Conservation (phyloP, 129 eudicot genomes). For the Saposhnikovia divaricata region DNA sequence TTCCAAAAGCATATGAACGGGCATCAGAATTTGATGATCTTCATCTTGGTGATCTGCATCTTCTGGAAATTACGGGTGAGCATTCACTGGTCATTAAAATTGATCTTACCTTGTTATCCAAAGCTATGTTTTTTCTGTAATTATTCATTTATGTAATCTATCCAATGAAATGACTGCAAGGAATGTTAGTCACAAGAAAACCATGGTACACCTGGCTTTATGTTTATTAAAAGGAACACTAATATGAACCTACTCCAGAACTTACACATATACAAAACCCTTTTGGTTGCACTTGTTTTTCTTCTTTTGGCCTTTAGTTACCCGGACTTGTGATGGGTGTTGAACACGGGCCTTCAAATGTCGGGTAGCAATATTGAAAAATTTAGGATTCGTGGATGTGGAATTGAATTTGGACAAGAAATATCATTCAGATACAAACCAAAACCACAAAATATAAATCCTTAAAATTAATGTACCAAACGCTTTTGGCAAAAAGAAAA, state of each 20-base stretch:
- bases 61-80: constrained; percentile 61
- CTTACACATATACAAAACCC: neutral
- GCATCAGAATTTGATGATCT: constrained; percentile 90
- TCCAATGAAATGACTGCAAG: neutral
- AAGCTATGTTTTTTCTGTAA: neutral
- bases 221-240: neutral
- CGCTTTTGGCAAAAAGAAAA: neutral
- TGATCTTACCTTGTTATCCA: neutral
- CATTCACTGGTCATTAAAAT: neutral
- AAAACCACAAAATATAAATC: neutral
- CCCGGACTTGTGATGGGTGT: neutral
- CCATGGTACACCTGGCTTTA: neutral
- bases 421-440: neutral
- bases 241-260: neutral
- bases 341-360: neutral
- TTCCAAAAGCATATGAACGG: constrained; percentile 66
- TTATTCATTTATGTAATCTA: neutral
- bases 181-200: neutral
- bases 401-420: neutral
- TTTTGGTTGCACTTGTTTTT: no score
- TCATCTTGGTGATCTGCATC: constrained; percentile 94
- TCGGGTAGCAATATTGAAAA: neutral
- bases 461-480: neutral
- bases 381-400: no score
- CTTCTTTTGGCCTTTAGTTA: neutral